Evolutionary conservation across 2,329 filamentous ascomycete genomes (phyloP).

Genomic region (Trichophyton simii): DNA sequence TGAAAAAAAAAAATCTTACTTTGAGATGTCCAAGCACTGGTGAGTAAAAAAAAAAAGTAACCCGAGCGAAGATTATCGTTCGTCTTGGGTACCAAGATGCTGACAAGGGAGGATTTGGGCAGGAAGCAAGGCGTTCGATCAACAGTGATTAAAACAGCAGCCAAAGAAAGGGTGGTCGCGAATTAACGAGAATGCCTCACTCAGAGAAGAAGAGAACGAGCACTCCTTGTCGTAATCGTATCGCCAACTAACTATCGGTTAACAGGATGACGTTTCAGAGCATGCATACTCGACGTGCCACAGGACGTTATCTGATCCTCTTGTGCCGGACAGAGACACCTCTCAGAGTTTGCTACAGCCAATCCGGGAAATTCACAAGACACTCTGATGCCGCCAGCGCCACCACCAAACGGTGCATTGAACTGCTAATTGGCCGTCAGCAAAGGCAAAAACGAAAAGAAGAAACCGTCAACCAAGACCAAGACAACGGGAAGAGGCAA

Average conservation of each 20-base stretch:
- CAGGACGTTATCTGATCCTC: neutral
- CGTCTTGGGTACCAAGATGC: neutral
- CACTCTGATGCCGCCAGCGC: neutral
- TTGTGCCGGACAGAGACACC: neutral
- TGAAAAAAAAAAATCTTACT: neutral
- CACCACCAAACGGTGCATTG: neutral
- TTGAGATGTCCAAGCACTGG: neutral
- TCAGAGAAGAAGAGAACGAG: neutral
- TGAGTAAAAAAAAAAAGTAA: neutral
- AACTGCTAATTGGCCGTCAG: neutral
- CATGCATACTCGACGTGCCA: neutral
- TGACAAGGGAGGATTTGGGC: neutral
- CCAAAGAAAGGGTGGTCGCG: neutral
- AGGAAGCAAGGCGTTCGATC: neutral
- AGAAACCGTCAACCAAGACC: neutral
- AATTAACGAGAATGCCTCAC: neutral
- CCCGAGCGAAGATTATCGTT: neutral
- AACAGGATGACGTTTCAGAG: neutral
- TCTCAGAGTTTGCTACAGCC: neutral
- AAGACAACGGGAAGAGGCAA: neutral
- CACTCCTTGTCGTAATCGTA: neutral
- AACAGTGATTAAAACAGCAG: neutral
- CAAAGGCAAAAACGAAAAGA: neutral
- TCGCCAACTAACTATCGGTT: neutral
- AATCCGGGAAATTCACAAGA: neutral